Evolutionary conservation across 2,329 filamentous ascomycete genomes (phyloP), one percentile per base, ranked within the genome.

Genomic region (Pseudohalonectria lignicola): DNA sequence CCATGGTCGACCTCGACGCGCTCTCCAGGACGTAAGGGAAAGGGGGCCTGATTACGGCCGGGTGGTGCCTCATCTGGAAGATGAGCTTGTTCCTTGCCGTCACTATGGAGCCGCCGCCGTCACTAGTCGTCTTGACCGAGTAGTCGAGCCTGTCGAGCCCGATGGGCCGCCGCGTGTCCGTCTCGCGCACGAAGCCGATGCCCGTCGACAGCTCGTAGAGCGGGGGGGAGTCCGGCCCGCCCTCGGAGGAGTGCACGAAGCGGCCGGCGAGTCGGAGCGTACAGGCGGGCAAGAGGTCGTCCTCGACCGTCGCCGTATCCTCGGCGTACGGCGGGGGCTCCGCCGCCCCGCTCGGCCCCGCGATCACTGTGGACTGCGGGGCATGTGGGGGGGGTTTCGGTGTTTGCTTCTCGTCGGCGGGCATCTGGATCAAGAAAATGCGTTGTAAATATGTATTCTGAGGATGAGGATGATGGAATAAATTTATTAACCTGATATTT

Each of bases 121-220:
- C 30, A n/a, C n/a, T n/a, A n/a, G n/a, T n/a, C n/a, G n/a, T n/a
- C 11, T 26, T n/a, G 28, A 38, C 15, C 9, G 29, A 21, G 36
- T 38, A 25, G 26, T 38, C 36, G 36, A 38, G 36, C 20, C 36
- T 28, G n/a, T 20, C 30, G 26, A 38, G 36, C 10, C 6, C 19
- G 9, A 32, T 17, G 29, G 36, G 15, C 12, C 15, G 13, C 15
- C 11, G 13, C 17, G 23, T n/a, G 35, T 21, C 25, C 19, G 28
- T n/a, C 28, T 25, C 28, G 19, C 13, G 29, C 19, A 25, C 13
- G 20, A 11, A 32, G 9, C 26, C 15, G 29, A 38, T 18, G 28
- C 28, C 11, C 28, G 20, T 19, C 18, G 30, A 30, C 10, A 38
- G 36, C 28, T 32, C 29, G 30, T 38, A 38, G 28, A 32, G 36